Evolutionary conservation across 2,329 filamentous ascomycete genomes (phyloP), one percentile per base, ranked within the genome.

Genomic region (Claviceps sp.): DNA sequence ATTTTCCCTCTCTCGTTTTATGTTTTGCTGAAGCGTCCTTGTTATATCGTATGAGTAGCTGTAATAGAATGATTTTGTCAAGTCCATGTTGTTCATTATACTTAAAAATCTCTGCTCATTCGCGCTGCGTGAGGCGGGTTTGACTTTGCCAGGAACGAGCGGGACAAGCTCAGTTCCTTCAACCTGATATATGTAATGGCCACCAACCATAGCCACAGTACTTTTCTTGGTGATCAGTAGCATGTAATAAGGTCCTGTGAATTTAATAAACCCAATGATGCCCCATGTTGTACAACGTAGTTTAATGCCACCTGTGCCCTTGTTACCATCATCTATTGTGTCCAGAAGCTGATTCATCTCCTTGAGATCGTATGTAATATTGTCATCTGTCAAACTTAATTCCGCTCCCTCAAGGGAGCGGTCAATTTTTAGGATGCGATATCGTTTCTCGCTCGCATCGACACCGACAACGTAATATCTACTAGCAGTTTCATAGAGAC

Each of bases 41-140:
- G 93, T 98, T 58, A 97, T 86, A 64, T 98, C 88, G 69, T 98
- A 98, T 0, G 91, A 94, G 65, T 96, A 96, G 70, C 91, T 96
- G 71, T 96, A 98, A 68, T 98, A 98, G 66, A 98, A 98, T 0
- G 87, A 94, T 52, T 86, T 79, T 0, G 86, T 89, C 54, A 98
- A 71, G 65, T 98, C 93, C 36, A 98, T 75, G 58, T 95, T 95
- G 64, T 87, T 89, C 45, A 98, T 74, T 50, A 96, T 97, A 26
- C 80, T 78, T 37, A 97, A 75, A 61, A 95, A 97, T 29, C 91
- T 83, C 40, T 86, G 82, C 68, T 98, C 93, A 64, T 97, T 91
- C 0, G 87, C 79, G 60, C 94, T 93, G 49, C 75, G 73, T 50
- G 83, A 77, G 56, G 96, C 88, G n/a, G 83, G 75, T 63, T 85